Percentiles rank a stretch among this genome's conserved stretches.
These are phyloP conservation scores for Magnolia sinica DNA, from an alignment of 164 flowering plant genomes.

Conservation along the genomic window DNA sequence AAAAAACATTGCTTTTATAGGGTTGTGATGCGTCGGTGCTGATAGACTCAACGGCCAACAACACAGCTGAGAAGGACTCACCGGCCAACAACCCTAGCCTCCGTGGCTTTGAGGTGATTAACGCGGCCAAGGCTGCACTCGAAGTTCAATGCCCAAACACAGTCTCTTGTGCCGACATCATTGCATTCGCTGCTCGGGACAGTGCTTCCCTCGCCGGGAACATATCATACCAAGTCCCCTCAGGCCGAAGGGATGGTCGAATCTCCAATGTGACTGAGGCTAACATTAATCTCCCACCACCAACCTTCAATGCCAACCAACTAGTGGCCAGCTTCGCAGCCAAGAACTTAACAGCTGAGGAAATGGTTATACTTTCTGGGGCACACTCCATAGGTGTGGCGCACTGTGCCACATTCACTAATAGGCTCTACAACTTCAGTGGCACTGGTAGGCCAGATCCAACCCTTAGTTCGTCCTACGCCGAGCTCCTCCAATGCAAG, in stretches of 20 bases:
- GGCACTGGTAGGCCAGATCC: slow-evolving; percentile 1
- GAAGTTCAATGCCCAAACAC: slow-evolving; percentile 8
- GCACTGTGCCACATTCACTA: slow-evolving; percentile 1
- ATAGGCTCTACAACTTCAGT: slow-evolving; percentile 23
- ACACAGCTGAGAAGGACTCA: slow-evolving; percentile 2
- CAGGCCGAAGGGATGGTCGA: slow-evolving; percentile 10
- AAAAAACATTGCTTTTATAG: not conserved
- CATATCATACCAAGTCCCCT: slow-evolving; percentile 3
- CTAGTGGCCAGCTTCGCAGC: slow-evolving; percentile 10
- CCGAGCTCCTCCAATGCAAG: not conserved
- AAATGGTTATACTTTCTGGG: slow-evolving; percentile 16
- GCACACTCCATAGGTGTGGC: slow-evolving; percentile 18
- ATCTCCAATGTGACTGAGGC: slow-evolving; percentile 7
- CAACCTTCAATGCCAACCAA: not conserved
- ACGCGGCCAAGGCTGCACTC: slow-evolving; percentile 1
- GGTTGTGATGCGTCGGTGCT: slow-evolving; percentile 20
- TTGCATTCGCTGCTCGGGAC: slow-evolving; percentile 17
- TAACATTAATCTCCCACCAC: not conserved
- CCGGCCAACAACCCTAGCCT: slow-evolving; percentile 11
- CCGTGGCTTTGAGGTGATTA: slow-evolving; percentile 14
- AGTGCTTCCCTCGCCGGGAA: slow-evolving; percentile 2
- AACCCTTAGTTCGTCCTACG: slow-evolving; percentile 4
- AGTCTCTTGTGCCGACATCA: slow-evolving; percentile 16
- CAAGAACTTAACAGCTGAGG: slow-evolving; percentile 9
- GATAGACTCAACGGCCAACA: slow-evolving; percentile 7